phyloP scores from a whole-genome alignment of 345 rosid genomes.

The Atalantia buxifolia region DNA sequence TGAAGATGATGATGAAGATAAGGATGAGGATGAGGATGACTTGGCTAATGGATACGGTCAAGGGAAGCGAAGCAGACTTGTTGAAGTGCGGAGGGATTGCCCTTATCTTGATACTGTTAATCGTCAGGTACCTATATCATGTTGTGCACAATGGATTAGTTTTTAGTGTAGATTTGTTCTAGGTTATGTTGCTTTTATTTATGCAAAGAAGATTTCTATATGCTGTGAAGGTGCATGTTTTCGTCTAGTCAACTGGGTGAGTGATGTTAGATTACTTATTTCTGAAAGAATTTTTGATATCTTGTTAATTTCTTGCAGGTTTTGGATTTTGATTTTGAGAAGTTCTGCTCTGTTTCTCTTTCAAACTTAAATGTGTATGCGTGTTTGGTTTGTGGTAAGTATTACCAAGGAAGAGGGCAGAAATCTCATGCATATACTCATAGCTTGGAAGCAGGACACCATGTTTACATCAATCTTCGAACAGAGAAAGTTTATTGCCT shows the following conservation, averaged over 20 bases:
- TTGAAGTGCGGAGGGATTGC: conserved; percentile 86
- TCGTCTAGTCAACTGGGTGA: not conserved
- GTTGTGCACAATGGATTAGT: not conserved
- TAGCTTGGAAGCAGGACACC: conserved; percentile 97
- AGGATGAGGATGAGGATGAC: conserved; percentile 13
- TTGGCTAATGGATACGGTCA: conserved; percentile 32
- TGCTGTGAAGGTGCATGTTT: not conserved
- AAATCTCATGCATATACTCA: conserved; percentile 97
- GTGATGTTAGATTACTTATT: not conserved
- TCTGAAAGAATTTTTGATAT: not conserved
- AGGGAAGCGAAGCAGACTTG: conserved; percentile 44
- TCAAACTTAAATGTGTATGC: conserved; percentile 93
- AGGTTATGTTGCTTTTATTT: not conserved
- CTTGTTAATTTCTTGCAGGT: conserved; percentile 42
- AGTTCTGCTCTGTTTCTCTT: conserved; percentile 85
- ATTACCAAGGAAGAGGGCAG: conserved; percentile 92
- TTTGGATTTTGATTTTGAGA: conserved; percentile 97
- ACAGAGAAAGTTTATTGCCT: conserved; percentile 95
- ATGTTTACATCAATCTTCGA: conserved; percentile 83
- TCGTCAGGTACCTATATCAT: conserved; percentile 62
- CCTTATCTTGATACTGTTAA: conserved; percentile 99
- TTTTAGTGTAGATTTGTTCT: not conserved
- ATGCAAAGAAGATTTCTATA: not conserved
- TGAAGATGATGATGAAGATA: conserved; percentile 23
- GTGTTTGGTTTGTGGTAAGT: conserved; percentile 94